phyloP scores from a whole-genome alignment of 2,329 filamentous ascomycete species.

The Xylariaceae sp. region DNA sequence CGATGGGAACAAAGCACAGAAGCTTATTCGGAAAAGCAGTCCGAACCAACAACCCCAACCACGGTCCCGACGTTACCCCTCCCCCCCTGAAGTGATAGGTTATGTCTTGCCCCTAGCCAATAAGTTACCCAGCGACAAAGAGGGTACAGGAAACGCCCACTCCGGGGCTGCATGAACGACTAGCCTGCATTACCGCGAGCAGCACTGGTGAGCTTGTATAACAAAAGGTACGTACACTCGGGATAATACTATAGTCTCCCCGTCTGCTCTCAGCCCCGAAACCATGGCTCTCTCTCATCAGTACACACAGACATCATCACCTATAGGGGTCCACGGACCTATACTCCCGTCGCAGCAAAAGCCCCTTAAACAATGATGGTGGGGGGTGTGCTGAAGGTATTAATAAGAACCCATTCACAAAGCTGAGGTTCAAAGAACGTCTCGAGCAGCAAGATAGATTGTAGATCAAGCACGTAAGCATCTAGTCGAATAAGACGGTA shows the following conservation, averaged over 20 bases:
- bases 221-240: not conserved
- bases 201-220: slow-evolving; percentile 27
- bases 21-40: slow-evolving; percentile 37
- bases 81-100: slow-evolving; percentile 13
- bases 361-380: slow-evolving; percentile 5
- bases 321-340: slow-evolving; percentile 6
- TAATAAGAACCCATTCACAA: too few species aligned
- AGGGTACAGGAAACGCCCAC: slow-evolving; percentile 32
- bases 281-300: slow-evolving; percentile 6
- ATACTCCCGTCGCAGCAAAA: slow-evolving; percentile 12
- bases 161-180: slow-evolving; percentile 39
- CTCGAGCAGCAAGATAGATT: not conserved
- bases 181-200: slow-evolving; percentile 30
- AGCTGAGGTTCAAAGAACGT: too few species aligned
- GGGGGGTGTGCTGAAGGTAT: not conserved
- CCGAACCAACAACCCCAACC: slow-evolving; percentile 30
- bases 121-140: slow-evolving; percentile 23
- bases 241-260: slow-evolving; percentile 3
- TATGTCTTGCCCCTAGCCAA: slow-evolving; percentile 1
- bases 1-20: slow-evolving; percentile 28
- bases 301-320: slow-evolving; percentile 3
- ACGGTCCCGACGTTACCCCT: slow-evolving; percentile 11
- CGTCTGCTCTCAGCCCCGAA: slow-evolving; percentile 8
- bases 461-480: not conserved
- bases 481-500: slow-evolving; percentile 7